These are phyloP conservation scores for Eustoma russellianum DNA, from an alignment of 257 asterid species.

Conservation along the genomic window DNA sequence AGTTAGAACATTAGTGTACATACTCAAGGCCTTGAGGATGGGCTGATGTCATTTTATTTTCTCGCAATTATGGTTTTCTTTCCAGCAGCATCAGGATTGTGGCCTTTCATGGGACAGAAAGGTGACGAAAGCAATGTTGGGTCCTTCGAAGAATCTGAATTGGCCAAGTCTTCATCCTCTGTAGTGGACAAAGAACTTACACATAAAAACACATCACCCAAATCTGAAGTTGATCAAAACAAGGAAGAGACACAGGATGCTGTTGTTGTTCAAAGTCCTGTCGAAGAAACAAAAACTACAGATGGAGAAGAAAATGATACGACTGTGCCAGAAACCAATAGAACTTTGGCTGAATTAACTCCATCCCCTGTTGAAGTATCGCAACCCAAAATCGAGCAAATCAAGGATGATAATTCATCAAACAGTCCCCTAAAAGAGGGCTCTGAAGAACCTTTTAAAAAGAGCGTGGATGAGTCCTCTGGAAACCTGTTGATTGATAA, in stretches of 20 bases:
- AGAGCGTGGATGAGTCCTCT: conserved; percentile 26
- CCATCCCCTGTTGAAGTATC: conserved; percentile 27
- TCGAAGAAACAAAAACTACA: conserved; percentile 24
- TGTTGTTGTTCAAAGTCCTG: conserved; percentile 30
- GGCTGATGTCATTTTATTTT: conserved; percentile 9
- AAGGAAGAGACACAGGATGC: conserved; percentile 28
- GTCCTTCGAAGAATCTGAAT: conserved; percentile 29
- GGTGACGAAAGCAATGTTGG: conserved; percentile 36
- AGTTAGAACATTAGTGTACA: too few species aligned
- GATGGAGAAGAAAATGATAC: conserved; percentile 27
- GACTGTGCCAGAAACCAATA: conserved; percentile 25
- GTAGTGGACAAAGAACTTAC: conserved; percentile 14
- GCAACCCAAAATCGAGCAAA: conserved; percentile 28
- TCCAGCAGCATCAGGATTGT: conserved; percentile 53
- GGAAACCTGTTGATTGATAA: conserved; percentile 22
- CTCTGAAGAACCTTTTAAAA: conserved; percentile 27
- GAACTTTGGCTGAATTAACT: conserved; percentile 27
- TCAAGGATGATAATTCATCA: conserved; percentile 37
- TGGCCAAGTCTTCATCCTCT: conserved; percentile 27
- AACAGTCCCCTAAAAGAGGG: conserved; percentile 22
- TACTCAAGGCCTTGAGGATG: neutral
- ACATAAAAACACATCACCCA: conserved; percentile 19
- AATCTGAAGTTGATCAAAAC: conserved; percentile 23
- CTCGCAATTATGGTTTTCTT: conserved; percentile 9
- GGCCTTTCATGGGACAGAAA: conserved; percentile 82